These are phyloP conservation scores for Solanum chiquidenum DNA, from an alignment of 257 asterid genomes.

Conservation along the genomic window DNA sequence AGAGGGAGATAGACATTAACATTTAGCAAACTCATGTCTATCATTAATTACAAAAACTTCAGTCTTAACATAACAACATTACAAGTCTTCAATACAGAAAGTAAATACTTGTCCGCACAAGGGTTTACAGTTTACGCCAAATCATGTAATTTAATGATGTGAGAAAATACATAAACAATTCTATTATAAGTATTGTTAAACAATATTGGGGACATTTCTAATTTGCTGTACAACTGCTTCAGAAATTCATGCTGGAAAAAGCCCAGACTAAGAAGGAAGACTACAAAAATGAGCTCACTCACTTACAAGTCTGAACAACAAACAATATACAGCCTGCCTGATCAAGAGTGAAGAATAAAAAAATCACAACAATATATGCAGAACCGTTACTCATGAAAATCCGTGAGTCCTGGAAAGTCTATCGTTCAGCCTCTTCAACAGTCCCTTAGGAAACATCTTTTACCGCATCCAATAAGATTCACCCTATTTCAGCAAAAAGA, in stretches of 20 bases:
- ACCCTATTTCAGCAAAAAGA: slow-evolving; percentile 28
- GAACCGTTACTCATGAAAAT: neutral
- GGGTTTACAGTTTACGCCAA: no score
- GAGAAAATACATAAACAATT: no score
- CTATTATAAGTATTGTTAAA: neutral
- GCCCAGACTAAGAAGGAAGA: neutral
- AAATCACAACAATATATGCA: slow-evolving; percentile 3
- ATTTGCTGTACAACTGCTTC: neutral
- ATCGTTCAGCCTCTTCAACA: neutral
- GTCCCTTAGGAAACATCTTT: neutral
- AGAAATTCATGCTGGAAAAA: neutral
- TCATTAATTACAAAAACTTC: no score
- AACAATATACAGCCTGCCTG: slow-evolving; percentile 3
- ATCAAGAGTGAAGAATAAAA: neutral
- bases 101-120: no score
- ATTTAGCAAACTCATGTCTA: no score
- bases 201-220: neutral
- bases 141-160: no score
- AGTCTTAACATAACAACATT: no score
- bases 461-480: slow-evolving; percentile 26
- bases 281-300: neutral
- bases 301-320: neutral
- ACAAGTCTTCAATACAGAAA: no score
- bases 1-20: no score
- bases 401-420: neutral